Evolutionary conservation across 805 yeast genomes (phyloP).

Genomic region (Sporopachydermia lactativora): DNA sequence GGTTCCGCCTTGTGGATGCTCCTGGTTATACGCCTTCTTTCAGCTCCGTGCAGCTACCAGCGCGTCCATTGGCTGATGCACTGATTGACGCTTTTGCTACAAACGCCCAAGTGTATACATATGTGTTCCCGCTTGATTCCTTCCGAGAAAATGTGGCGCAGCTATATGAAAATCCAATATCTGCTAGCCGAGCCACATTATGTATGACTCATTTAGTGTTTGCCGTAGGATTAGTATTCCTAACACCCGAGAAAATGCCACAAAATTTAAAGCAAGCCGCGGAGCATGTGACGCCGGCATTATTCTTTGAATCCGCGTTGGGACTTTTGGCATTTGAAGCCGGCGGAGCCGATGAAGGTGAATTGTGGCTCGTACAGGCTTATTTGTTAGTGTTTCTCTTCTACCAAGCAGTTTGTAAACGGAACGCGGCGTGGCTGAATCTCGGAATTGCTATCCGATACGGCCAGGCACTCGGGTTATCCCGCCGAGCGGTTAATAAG

Average conservation of each 20-base stretch:
- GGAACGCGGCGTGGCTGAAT: conserved; percentile 28
- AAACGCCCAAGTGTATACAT: conserved; percentile 26
- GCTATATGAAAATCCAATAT: conserved; percentile 20
- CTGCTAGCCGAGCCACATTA: conserved; percentile 15
- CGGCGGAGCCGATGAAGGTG: conserved; percentile 24
- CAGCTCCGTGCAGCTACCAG: conserved; percentile 18
- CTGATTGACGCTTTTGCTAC: conserved; percentile 21
- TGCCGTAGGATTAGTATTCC: conserved; percentile 28
- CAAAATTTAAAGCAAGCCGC: conserved; percentile 14
- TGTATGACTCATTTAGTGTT: conserved; percentile 25
- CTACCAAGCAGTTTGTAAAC: conserved; percentile 26
- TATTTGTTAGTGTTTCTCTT: conserved; percentile 25
- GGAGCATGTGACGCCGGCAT: conserved; percentile 17
- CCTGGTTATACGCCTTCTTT: conserved; percentile 16
- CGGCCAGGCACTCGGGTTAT: conserved; percentile 28
- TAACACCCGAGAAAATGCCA: conserved; percentile 16
- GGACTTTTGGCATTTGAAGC: conserved; percentile 19
- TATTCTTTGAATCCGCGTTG: conserved; percentile 24
- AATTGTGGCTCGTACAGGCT: conserved; percentile 28
- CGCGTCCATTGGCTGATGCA: conserved; percentile 17
- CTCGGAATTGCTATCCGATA: conserved; percentile 28
- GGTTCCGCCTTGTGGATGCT: conserved; percentile 23
- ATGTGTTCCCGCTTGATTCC: conserved; percentile 24
- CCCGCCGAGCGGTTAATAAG: conserved; percentile 12
- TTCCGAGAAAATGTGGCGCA: conserved; percentile 18